Base-by-base conservation (phyloP, 805 yeast species). In the Danielia oregonensis region DNA sequence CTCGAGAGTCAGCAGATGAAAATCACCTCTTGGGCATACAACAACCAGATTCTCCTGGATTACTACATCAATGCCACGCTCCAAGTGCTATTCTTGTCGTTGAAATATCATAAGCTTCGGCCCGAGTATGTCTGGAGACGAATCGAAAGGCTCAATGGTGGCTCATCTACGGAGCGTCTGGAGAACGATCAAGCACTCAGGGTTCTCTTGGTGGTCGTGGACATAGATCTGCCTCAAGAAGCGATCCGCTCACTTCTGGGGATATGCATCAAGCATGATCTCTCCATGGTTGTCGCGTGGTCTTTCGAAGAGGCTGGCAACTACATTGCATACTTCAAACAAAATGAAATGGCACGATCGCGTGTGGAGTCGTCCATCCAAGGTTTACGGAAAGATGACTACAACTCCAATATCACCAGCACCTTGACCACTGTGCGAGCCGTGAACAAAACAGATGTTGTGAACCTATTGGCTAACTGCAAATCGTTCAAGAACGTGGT, bases 61-160 rank as follows among this genome's bases (percentile, higher is more conserved):
- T 85, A 84, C 55, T 66, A 79, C 31, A 70, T 84, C 11, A 78
- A 74, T 37, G 63, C 79, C 19, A 58, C 72, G 54, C 56, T 76
- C 53, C 72, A 73, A 37, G 72, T 82, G 1, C 47, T 85, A 0
- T 82, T 83, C 44, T 63, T 85, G 3, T 77, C 86, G 1, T 55
- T 85, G 30, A 79, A 81, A 33, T 85, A 84, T 52, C 87, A 82
- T 51, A 83, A 82, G 54, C 60, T 85, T 25, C 82, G 80, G 44
- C 87, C 89, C 0, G 91, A 83, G 46, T 84, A 85, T 47, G 70
- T 85, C 3, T 72, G 75, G 58, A 75, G 74, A 41, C 65, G 82
- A 39, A 46, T 65, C 18, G 66, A 64, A 35, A 67, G 81, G 34
- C 44, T 65, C 23, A 61, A 63, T 38, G 60, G 61, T 26, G 70